phyloP scores from a whole-genome alignment of 1,284 basidiomycete genomes.

The Moesziomyces sp. region DNA sequence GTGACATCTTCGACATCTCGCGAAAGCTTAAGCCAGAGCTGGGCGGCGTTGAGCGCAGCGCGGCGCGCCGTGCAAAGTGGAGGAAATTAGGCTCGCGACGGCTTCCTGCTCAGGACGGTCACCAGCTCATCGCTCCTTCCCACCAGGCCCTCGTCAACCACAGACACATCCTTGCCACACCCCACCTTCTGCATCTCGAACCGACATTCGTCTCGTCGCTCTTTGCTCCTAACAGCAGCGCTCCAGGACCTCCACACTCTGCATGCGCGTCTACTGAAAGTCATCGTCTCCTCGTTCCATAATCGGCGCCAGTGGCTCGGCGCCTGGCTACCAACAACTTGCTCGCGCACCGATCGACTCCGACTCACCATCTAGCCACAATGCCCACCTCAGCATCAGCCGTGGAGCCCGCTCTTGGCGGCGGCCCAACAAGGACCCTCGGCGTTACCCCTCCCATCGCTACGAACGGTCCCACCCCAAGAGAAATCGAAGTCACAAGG shows the following conservation, averaged over 20 bases:
- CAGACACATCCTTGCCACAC: too few species aligned
- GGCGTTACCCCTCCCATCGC: slow-evolving; percentile 88
- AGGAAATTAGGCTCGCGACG: neutral
- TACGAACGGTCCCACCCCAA: slow-evolving; percentile 61
- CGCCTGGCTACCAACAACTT: neutral
- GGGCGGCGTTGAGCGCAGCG: neutral
- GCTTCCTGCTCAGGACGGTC: too few species aligned
- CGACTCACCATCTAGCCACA: slow-evolving; percentile 2
- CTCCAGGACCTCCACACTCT: too few species aligned
- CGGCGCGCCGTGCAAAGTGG: neutral
- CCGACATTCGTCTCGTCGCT: too few species aligned
- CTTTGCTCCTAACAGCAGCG: too few species aligned
- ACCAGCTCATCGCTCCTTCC: too few species aligned
- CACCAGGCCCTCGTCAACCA: too few species aligned
- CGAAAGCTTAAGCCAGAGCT: too few species aligned
- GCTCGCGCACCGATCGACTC: neutral
- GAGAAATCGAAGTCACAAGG: slow-evolving; percentile 74
- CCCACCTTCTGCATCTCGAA: too few species aligned
- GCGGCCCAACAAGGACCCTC: slow-evolving; percentile 45
- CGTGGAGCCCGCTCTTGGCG: slow-evolving; percentile 46
- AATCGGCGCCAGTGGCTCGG: too few species aligned
- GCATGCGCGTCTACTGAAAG: too few species aligned
- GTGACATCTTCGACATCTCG: too few species aligned
- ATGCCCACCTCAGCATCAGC: slow-evolving; percentile 48
- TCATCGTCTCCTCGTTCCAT: neutral